Evolutionary conservation across 257 asterid species (phyloP).

Genomic region (Solanum tacnaense): DNA sequence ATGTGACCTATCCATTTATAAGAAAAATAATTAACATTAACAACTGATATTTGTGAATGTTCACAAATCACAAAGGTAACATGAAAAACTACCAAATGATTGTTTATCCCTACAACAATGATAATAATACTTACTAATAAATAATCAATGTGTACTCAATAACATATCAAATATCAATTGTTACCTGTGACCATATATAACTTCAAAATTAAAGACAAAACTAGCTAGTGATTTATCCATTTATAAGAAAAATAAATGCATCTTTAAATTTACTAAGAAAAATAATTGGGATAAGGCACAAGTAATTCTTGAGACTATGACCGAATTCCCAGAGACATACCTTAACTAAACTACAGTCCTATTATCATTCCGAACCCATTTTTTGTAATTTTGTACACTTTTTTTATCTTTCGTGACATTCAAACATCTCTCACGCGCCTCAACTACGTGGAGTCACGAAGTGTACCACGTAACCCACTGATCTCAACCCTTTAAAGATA

Average conservation of each 20-base stretch:
- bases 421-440: no score
- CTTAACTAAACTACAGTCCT: no score
- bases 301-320: no score
- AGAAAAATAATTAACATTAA: no score
- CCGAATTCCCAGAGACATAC: rapidly evolving
- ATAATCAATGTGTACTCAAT: not conserved
- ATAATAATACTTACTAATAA: not conserved
- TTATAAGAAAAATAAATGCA: not conserved
- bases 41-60: no score
- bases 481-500: not conserved
- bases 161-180: not conserved
- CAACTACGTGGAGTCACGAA: no score
- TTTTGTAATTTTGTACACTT: no score
- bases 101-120: not conserved
- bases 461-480: no score
- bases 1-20: no score
- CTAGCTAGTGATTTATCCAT: not conserved
- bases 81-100: not conserved
- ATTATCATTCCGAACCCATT: no score
- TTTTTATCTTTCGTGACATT: no score
- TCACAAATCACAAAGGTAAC: not conserved
- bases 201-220: not conserved
- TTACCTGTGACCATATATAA: not conserved
- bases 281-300: no score
- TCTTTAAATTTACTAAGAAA: not conserved